A percentile compares a stretch with the other conserved stretches of the same genome.
Evolutionary conservation across 2,329 filamentous ascomycete species (phyloP).

Genomic region (Exserohilum turcica): DNA sequence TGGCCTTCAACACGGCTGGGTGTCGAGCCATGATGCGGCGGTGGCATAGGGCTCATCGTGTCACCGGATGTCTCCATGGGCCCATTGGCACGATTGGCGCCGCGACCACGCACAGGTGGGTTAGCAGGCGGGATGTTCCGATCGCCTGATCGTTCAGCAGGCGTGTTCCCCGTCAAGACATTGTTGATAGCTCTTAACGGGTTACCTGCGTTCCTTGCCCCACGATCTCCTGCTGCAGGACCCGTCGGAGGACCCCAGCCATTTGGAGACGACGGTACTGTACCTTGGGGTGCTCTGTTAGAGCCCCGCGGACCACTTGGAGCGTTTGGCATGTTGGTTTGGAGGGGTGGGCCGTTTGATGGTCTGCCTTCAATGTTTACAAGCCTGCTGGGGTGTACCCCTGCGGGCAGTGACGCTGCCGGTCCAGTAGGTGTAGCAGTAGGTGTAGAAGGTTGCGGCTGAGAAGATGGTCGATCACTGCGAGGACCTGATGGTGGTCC

Average conservation of each 20-base stretch:
- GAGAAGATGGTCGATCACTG: constrained; percentile 41
- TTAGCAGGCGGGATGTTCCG: constrained; percentile 19
- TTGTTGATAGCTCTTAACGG: constrained; percentile 37
- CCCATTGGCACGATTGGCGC: constrained; percentile 35
- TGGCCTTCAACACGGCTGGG: constrained; percentile 33
- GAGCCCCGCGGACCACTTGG: constrained; percentile 45
- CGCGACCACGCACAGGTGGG: constrained; percentile 41
- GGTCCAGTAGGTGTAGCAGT: constrained; percentile 41
- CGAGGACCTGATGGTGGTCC: constrained; percentile 61
- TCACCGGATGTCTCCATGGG: constrained; percentile 21
- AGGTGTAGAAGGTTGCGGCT: constrained; percentile 32
- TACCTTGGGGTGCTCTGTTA: constrained; percentile 30
- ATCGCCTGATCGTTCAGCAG: constrained; percentile 29
- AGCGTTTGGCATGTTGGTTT: constrained; percentile 40
- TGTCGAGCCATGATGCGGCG: constrained; percentile 32
- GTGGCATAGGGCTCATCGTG: constrained; percentile 28
- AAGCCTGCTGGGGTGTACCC: constrained; percentile 61
- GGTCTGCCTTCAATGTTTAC: constrained; percentile 47
- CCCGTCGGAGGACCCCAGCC: constrained; percentile 42
- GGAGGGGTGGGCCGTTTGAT: constrained; percentile 29
- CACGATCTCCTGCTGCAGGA: constrained; percentile 38
- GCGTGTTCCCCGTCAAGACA: constrained; percentile 35
- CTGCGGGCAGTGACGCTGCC: constrained; percentile 46
- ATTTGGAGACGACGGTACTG: constrained; percentile 36
- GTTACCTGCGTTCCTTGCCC: constrained; percentile 30